Evolutionary conservation across 75 land plant species (phyloP).

Genomic region (Isoetes taiwanensis): DNA sequence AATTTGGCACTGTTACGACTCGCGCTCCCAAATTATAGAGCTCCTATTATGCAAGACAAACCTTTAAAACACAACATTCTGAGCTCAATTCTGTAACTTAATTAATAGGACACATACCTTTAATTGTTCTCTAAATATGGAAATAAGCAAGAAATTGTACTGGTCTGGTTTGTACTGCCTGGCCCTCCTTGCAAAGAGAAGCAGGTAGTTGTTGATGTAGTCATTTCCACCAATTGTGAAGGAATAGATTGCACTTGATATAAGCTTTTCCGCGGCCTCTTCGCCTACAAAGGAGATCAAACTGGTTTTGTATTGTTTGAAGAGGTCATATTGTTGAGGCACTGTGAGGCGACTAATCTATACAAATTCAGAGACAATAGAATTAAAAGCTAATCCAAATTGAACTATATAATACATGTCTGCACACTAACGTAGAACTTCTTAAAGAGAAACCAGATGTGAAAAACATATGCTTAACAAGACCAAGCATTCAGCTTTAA

Average conservation of each 20-base stretch:
- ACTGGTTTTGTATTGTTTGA: slow-evolving; percentile 20
- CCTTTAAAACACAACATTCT: too few relatives aligned
- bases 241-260: slow-evolving; percentile 19
- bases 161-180: slow-evolving; percentile 35
- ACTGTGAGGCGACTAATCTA: too few relatives aligned
- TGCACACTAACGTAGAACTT: too few relatives aligned
- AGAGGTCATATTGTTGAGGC: slow-evolving; percentile 13
- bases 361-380: too few relatives aligned
- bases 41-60: slow-evolving; percentile 21
- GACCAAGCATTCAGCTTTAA: too few relatives aligned
- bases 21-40: slow-evolving; percentile 76
- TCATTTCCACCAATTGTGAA: slow-evolving; percentile 46
- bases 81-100: too few relatives aligned
- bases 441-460: too few relatives aligned
- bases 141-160: slow-evolving; percentile 24
- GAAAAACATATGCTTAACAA: too few relatives aligned
- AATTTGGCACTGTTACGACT: slow-evolving; percentile 37
- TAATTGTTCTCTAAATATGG: slow-evolving; percentile 30
- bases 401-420: too few relatives aligned
- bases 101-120: slow-evolving; percentile 19
- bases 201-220: slow-evolving; percentile 58
- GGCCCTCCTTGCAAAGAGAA: slow-evolving; percentile 15
- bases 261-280: slow-evolving; percentile 9
- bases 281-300: slow-evolving; percentile 7
- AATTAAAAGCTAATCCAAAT: too few relatives aligned